These are phyloP conservation scores for Ogataea trehalophila DNA, from an alignment of 805 yeast species.

Conservation along the genomic window DNA sequence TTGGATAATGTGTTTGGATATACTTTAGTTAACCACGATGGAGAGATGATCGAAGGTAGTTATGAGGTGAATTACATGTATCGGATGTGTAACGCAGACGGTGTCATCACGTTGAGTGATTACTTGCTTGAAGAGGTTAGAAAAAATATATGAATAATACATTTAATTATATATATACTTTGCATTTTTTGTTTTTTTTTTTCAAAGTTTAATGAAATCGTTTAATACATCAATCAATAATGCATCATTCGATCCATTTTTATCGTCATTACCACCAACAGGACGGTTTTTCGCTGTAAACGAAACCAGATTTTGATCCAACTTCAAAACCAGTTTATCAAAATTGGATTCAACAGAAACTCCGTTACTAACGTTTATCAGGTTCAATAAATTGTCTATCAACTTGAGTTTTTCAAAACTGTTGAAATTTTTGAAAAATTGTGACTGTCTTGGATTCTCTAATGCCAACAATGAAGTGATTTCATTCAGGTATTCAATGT, in stretches of 20 bases:
- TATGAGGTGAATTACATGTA: slow-evolving; percentile 60
- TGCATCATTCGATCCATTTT: slow-evolving; percentile 28
- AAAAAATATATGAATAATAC: slow-evolving; percentile 7
- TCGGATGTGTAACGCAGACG: slow-evolving; percentile 44
- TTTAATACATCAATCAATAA: slow-evolving; percentile 39
- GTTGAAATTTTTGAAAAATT: slow-evolving; percentile 33
- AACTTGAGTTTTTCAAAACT: slow-evolving; percentile 33
- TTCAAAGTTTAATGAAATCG: slow-evolving; percentile 36
- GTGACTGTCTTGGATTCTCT: slow-evolving; percentile 38
- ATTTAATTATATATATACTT: slow-evolving; percentile 4
- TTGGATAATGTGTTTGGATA: slow-evolving; percentile 70
- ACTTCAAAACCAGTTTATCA: slow-evolving; percentile 16
- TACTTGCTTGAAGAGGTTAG: slow-evolving; percentile 37
- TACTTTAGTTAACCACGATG: slow-evolving; percentile 51
- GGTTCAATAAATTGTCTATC: slow-evolving; percentile 39
- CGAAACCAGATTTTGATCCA: slow-evolving; percentile 17
- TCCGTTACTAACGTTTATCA: slow-evolving; percentile 19
- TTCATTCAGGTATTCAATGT: slow-evolving; percentile 37
- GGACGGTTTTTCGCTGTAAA: slow-evolving; percentile 17
- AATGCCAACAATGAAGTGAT: slow-evolving; percentile 50
- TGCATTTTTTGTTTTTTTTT: not conserved
- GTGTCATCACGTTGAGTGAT: slow-evolving; percentile 50
- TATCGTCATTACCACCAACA: slow-evolving; percentile 7
- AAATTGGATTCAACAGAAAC: slow-evolving; percentile 17
- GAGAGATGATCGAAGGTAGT: slow-evolving; percentile 48